Base-by-base conservation (phyloP, 306 rosid species). In the Cyamopsis tetragonoloba region DNA sequence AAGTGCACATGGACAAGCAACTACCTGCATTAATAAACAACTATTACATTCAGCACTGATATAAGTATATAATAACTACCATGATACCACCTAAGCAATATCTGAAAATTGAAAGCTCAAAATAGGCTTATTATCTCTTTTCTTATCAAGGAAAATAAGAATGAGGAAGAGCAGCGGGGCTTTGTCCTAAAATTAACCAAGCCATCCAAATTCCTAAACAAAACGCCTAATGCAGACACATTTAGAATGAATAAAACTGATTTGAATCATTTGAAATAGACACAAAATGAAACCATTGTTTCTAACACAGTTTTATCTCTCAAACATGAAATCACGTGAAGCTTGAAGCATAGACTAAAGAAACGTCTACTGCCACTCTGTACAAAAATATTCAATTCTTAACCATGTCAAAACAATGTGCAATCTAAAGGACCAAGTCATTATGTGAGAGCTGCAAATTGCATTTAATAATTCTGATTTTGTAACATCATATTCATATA, bases 1-100 rank as follows among this genome's bases (percentile, higher is more conserved):
- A 68, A 92, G 95, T 24, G 98, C 98, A 84, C 98, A 92, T 1
- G 98, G 98, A 86, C 98, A 92, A 74, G 98, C 98, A 74, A 92
- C 78, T 63, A 92, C 98, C 98, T 92, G 89, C 77, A 59, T 38
- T 57, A 64, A 64, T 35, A 63, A 72, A 78, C 67, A 42, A 27
- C 41, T 11, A 39, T 81, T 49, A 75, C 53, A 20, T 20, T 60
- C 44, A 24, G 11, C 31, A 70, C 10, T 61, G 37, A 41, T 39
- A 39, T 22, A 4, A 51, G 19, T 67, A 18, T 47, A n/a, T n/a
- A n/a, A n/a, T n/a, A n/a, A n/a, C n/a, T n/a, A n/a, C n/a, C n/a
- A n/a, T n/a, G n/a, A n/a, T 27, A 58, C 47, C 42, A 35, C 3
- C n/a, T 49, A 74, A 53, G 70, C 62, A 76, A 64, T 66, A 31